Evolutionary conservation across 305 asterid genomes (phyloP).

Genomic region (Fraxinus albicans): DNA sequence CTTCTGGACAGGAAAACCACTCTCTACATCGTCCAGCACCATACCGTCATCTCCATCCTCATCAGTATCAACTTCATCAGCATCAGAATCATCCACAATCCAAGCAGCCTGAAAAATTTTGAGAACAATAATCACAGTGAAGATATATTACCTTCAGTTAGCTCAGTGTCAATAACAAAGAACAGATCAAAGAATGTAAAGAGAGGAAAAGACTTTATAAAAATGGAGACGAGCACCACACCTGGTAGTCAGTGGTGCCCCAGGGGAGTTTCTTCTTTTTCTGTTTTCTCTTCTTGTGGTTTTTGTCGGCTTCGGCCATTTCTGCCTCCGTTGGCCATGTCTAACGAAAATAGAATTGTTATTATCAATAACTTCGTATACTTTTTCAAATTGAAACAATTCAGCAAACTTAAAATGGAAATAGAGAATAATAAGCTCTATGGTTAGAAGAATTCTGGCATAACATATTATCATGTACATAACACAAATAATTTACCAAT

Average conservation of each 20-base stretch:
- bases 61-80: constrained; percentile 58
- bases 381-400: not conserved
- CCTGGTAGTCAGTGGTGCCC: constrained; percentile 95
- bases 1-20: constrained; percentile 36
- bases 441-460: not conserved
- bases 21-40: constrained; percentile 69
- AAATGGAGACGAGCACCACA: constrained; percentile 25
- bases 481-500: not conserved
- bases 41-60: constrained; percentile 69
- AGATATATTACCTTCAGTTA: not conserved
- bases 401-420: constrained; percentile 7
- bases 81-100: constrained; percentile 79
- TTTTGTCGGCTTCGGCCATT: constrained; percentile 80
- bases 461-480: not conserved
- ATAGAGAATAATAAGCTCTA: constrained; percentile 5
- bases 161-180: not conserved
- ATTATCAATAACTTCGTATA: constrained; percentile 16
- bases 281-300: constrained; percentile 46
- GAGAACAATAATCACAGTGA: constrained; percentile 12
- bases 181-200: not conserved
- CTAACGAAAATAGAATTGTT: constrained; percentile 36
- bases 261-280: constrained; percentile 62
- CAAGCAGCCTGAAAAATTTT: constrained; percentile 80
- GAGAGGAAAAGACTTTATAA: not conserved
- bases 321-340: constrained; percentile 98